phyloP scores from a whole-genome alignment of 2,329 filamentous ascomycete species.

The Botrytis tulipae region DNA sequence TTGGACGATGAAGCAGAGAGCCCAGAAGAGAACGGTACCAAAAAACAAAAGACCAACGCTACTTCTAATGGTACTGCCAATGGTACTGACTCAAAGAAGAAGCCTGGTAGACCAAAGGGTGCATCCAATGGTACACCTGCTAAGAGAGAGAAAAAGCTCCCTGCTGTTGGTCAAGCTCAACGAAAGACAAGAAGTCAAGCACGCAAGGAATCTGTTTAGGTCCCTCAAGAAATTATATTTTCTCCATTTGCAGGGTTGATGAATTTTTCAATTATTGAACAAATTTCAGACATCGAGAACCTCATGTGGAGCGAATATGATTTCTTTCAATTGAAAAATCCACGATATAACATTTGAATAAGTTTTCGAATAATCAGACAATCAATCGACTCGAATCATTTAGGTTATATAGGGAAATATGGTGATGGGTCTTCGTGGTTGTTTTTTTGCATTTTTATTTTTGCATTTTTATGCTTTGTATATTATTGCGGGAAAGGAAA shows the following conservation, averaged over 20 bases:
- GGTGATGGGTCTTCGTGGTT: neutral
- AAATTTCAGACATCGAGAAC: neutral
- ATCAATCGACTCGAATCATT: neutral
- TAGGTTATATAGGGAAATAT: neutral
- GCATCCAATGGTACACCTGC: constrained; percentile 1
- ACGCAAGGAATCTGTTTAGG: constrained; percentile 1
- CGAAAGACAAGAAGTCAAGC: constrained; percentile 37
- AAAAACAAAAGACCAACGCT: constrained; percentile 29
- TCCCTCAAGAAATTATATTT: neutral
- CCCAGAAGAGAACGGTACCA: constrained; percentile 25
- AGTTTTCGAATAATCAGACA: neutral
- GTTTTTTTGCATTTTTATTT: neutral
- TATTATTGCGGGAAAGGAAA: neutral
- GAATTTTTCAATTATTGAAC: neutral
- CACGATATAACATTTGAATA: neutral
- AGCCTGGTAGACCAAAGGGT: constrained; percentile 32
- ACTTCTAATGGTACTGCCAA: constrained; percentile 19
- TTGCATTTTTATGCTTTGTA: constrained; percentile 7
- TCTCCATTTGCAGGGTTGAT: neutral
- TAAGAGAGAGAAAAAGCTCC: constrained; percentile 37
- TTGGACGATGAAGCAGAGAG: constrained; percentile 25
- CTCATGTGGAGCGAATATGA: neutral
- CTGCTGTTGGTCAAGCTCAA: constrained; percentile 31
- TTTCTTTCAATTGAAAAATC: neutral
- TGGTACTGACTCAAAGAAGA: constrained; percentile 31